phyloP scores from a whole-genome alignment of 352 stramenopile genomes.

The Pythium sukuiense region DNA sequence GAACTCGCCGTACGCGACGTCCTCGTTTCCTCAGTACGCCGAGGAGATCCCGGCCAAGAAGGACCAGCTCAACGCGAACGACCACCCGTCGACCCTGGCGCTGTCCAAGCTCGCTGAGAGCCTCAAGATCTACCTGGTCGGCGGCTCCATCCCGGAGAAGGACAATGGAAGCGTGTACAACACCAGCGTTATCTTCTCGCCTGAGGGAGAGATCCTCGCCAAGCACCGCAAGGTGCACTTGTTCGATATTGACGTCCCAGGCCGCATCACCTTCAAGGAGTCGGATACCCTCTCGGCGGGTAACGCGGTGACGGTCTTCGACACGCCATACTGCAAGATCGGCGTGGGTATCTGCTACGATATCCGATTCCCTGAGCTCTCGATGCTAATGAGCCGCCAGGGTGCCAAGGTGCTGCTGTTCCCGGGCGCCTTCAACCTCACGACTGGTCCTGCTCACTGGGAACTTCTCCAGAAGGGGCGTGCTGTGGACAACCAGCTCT shows the following conservation, averaged over 20 bases:
- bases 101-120: conserved; percentile 90
- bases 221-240: conserved; percentile 99
- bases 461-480: conserved; percentile 97
- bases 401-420: conserved; percentile 88
- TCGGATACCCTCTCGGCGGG: conserved; percentile 97
- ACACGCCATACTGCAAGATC: conserved; percentile 91
- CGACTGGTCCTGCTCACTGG: conserved; percentile 97
- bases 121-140: conserved; percentile 94
- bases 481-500: conserved; percentile 95
- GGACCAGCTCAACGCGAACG: conserved; percentile 46
- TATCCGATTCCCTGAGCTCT: conserved; percentile 99
- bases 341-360: conserved; percentile 99
- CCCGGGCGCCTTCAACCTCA: conserved; percentile 87
- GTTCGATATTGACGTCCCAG: conserved; percentile 99
- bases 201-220: conserved; percentile 92
- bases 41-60: conserved; percentile 91
- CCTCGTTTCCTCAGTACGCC: conserved; percentile 97
- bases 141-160: conserved; percentile 95
- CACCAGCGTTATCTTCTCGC: conserved; percentile 97
- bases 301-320: conserved; percentile 82
- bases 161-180: conserved; percentile 95
- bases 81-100: conserved; percentile 86
- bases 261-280: conserved; percentile 99
- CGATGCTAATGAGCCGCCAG: conserved; percentile 94
- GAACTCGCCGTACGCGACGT: conserved; percentile 97